phyloP scores from a whole-genome alignment of 768 basidiomycete species.

The Leccinellum albellum region DNA sequence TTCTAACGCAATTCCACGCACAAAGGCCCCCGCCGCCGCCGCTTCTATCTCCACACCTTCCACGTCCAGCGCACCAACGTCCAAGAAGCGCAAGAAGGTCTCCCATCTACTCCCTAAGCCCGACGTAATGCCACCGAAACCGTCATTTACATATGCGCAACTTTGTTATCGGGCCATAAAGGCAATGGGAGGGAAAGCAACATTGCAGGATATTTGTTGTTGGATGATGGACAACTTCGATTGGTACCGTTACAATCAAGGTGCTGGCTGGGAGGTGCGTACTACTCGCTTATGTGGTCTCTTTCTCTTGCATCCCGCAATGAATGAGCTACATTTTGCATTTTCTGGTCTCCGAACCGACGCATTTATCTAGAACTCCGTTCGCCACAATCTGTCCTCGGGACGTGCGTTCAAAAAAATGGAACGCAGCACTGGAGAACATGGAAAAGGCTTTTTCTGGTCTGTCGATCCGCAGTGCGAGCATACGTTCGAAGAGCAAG shows the following conservation, averaged over 20 bases:
- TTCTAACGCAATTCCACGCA: slow-evolving; percentile 54
- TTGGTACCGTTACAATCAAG: slow-evolving; percentile 84
- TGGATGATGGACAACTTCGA: slow-evolving; percentile 90
- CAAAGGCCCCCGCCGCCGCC: slow-evolving; percentile 26
- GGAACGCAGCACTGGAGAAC: slow-evolving; percentile 78
- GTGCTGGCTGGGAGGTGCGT: slow-evolving; percentile 85
- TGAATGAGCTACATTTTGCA: not conserved
- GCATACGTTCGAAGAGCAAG: slow-evolving; percentile 68
- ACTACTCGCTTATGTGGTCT: not conserved
- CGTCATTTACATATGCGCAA: slow-evolving; percentile 85
- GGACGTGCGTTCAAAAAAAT: slow-evolving; percentile 89
- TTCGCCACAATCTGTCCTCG: slow-evolving; percentile 93
- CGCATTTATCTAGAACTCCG: slow-evolving; percentile 66
- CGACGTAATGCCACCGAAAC: slow-evolving; percentile 84
- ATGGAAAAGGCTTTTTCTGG: slow-evolving; percentile 94
- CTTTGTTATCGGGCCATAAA: slow-evolving; percentile 89
- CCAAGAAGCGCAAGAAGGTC: slow-evolving; percentile 73
- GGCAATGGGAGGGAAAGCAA: slow-evolving; percentile 78
- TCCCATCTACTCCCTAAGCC: slow-evolving; percentile 46
- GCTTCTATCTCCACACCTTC: slow-evolving; percentile 23
- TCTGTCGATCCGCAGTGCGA: slow-evolving; percentile 75
- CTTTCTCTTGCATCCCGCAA: not conserved
- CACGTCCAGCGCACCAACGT: slow-evolving; percentile 21
- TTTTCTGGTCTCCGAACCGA: slow-evolving; percentile 10
- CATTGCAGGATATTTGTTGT: slow-evolving; percentile 84